Base-by-base conservation (phyloP, 208 protist species). In the Zelonia costaricensis region DNA sequence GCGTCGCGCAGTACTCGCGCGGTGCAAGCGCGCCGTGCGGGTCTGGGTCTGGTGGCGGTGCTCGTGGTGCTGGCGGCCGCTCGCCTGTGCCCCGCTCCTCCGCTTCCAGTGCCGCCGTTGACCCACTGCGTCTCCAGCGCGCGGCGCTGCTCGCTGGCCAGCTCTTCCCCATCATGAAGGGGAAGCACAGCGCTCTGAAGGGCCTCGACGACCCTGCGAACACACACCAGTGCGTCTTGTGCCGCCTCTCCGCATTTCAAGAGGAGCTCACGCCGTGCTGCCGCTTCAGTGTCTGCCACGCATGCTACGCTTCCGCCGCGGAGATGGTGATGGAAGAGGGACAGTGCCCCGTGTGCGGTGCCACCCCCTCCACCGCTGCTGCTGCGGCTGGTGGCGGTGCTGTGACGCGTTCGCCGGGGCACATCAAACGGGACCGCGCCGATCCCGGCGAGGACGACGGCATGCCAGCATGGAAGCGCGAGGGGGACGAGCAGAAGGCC, bases 291-390 rank as follows among this genome's bases (percentile, higher is more conserved):
- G 80, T 82, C 22, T 94, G 88, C 57, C 39, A 25, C 28, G 62
- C 35, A 8, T 94, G 88, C 59, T 63, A 76, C 30, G 72, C 76
- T 10, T 69, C 81, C 0, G 88, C 84, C 3, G 57, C 67, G 23
- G 67, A 73, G 31, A 92, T 92, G 88, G 71, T 85, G 35, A 71
- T 73, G 39, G 69, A 77, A 27, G 85, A 83, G 43, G 57, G 67
- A 3, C 70, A 77, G 36, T 94, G 88, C 56, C 80, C 79, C 9
- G 83, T 94, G 33, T 94, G 88, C 49, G 87, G 86, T 27, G 38
- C 25, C 25, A 55, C 28, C 4, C 56, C 25, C 44, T 47, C n/a
- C 6, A 31, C 55, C 20, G 12, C 55, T 8, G 2, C 40, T 27
- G 22, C 55, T n/a, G 3, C 20, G 27, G 15, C 16, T 7, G 55